These are phyloP conservation scores for Hymenoscyphus occultus DNA, from an alignment of 2,329 filamentous ascomycete species.

Conservation along the genomic window DNA sequence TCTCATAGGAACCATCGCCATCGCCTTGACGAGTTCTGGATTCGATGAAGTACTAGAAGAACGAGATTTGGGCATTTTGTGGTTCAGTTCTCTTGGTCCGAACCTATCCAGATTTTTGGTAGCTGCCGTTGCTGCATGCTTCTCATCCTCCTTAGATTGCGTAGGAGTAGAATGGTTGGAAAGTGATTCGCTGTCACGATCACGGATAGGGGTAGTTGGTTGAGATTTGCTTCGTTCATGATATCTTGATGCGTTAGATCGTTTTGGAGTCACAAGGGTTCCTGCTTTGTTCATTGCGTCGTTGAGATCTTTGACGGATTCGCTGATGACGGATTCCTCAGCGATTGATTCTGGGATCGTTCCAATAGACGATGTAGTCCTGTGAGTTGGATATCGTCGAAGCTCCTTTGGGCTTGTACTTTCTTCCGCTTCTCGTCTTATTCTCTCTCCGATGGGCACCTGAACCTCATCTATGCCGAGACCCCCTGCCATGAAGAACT, in stretches of 20 bases:
- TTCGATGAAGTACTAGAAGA: conserved; percentile 18
- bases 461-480: conserved; percentile 22
- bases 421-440: conserved; percentile 24
- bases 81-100: conserved; percentile 10
- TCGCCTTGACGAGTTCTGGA: conserved; percentile 14
- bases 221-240: conserved; percentile 15
- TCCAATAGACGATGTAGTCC: conserved; percentile 4
- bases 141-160: conserved; percentile 6
- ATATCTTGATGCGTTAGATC: conserved; percentile 21
- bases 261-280: conserved; percentile 15
- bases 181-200: neutral
- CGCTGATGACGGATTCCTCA: conserved; percentile 16
- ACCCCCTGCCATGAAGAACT: conserved; percentile 12
- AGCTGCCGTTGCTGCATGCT: neutral
- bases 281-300: conserved; percentile 26
- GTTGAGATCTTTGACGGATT: conserved; percentile 22
- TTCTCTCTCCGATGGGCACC: conserved; percentile 34
- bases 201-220: conserved; percentile 15
- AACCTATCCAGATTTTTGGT: neutral
- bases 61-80: conserved; percentile 17
- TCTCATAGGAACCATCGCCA: conserved; percentile 21
- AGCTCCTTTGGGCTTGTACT: conserved; percentile 13
- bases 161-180: conserved; percentile 15
- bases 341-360: conserved; percentile 12
- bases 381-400: conserved; percentile 10